Evolutionary conservation across 352 stramenopile genomes (phyloP).

Genomic region (Phytophthora hibernalis): DNA sequence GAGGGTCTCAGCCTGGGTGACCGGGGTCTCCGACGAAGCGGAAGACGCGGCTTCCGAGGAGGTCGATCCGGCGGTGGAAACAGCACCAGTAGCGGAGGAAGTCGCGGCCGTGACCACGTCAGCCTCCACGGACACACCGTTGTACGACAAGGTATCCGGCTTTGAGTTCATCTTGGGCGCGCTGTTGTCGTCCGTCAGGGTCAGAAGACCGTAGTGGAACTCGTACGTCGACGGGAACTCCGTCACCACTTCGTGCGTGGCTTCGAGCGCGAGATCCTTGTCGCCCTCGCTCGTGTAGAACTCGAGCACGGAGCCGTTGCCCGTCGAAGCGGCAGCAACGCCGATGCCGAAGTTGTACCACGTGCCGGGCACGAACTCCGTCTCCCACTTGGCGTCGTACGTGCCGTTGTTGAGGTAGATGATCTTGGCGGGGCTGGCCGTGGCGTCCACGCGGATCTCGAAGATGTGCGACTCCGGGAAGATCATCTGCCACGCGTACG

Average conservation of each 20-base stretch:
- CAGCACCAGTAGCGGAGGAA: constrained; percentile 31
- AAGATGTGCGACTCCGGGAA: constrained; percentile 67
- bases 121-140: constrained; percentile 49
- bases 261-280: constrained; percentile 41
- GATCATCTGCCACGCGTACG: constrained; percentile 64
- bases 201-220: constrained; percentile 57
- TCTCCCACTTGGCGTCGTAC: constrained; percentile 56
- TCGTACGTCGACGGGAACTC: constrained; percentile 41
- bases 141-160: constrained; percentile 53
- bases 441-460: constrained; percentile 62
- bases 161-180: constrained; percentile 42
- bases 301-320: constrained; percentile 36
- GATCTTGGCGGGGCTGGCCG: constrained; percentile 47
- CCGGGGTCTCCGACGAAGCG: constrained; percentile 1
- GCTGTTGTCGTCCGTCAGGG: constrained; percentile 48
- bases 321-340: constrained; percentile 31
- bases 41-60: neutral
- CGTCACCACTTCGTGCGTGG: constrained; percentile 38
- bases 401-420: constrained; percentile 58
- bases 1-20: constrained; percentile 3
- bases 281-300: constrained; percentile 63
- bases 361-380: constrained; percentile 50
- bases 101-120: constrained; percentile 26
- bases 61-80: constrained; percentile 22
- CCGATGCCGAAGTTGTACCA: constrained; percentile 79